Evolutionary conservation across 1,139 yeast species (phyloP).

Genomic region (Kurtzmaniella natalensis): DNA sequence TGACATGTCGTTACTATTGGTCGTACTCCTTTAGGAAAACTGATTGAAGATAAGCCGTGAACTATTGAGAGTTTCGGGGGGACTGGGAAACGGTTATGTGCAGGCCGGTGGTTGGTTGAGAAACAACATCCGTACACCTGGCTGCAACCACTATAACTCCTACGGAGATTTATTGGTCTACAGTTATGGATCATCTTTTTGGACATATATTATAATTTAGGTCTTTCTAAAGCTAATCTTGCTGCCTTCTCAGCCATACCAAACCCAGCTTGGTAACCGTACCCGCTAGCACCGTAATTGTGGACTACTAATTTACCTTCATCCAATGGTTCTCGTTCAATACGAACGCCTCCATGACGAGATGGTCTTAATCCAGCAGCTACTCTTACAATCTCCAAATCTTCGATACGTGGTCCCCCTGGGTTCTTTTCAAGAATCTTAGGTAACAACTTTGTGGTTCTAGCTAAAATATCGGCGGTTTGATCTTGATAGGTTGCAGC

Average conservation of each 20-base stretch:
- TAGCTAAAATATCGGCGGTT: constrained; percentile 52
- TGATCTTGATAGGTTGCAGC: constrained; percentile 52
- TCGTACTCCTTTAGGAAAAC: too few species aligned
- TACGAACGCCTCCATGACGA: constrained; percentile 63
- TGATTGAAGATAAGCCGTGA: background rate
- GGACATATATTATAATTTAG: background rate
- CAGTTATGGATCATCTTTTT: too few species aligned
- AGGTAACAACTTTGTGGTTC: constrained; percentile 55
- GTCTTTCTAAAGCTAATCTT: constrained; percentile 11
- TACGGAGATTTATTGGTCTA: too few species aligned
- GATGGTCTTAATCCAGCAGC: constrained; percentile 70
- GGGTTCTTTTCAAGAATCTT: constrained; percentile 38
- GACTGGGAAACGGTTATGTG: background rate
- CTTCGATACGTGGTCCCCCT: constrained; percentile 14
- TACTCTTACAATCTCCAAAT: constrained; percentile 44
- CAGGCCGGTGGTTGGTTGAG: too few species aligned
- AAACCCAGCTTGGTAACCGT: constrained; percentile 45
- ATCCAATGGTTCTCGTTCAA: constrained; percentile 44
- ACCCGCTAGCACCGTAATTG: constrained; percentile 46
- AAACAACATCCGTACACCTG: too few species aligned
- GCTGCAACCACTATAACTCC: too few species aligned
- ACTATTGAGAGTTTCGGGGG: background rate
- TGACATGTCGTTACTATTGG: constrained; percentile 32
- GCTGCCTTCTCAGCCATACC: constrained; percentile 37
- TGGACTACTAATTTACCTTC: constrained; percentile 36